Base-by-base conservation (phyloP, 2,329 filamentous ascomycete species). In the Lasiodiplodia theobromae region DNA sequence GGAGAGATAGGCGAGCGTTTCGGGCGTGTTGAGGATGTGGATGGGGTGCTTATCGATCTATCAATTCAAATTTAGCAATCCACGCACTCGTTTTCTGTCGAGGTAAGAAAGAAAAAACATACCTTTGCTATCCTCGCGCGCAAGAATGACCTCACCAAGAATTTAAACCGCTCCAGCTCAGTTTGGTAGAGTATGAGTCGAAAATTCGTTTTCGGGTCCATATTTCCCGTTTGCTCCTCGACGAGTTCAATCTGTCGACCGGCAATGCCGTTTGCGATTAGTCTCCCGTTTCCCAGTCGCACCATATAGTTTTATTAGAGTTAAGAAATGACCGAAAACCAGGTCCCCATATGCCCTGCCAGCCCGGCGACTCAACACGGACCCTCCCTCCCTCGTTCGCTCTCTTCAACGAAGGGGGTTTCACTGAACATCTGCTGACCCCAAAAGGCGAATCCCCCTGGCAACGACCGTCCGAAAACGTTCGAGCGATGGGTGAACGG, bases 121-220 rank as follows among this genome's bases (percentile, higher is more conserved):
- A 93, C 92, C 87, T 99, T 98, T 66, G 92, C 89, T 68, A 98
- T 89, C n/a, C 96, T 87, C 11, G 92, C 90, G 66, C 96, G 87
- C 68, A 99, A 81, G 72, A 95, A 91, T 72, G 92, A 91, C 70
- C 96, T 87, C 21, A 98, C 87, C 25, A 99, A 86, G 76, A 94
- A 99, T 82, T 97, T 97, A 81, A 92, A 96, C 56, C 96, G 87
- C 79, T 97, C 94, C 67, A 99, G 87, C 82, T 99, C 96, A 7
- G 96, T 98, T 83, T 99, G 96, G 67, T 97, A 90, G 71, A 99
- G 91, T 60, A 97, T 97, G 76, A 98, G 89, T 70, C 89, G 89
- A 79, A 99, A 97, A 78, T 97, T 98, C 71, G 92, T 91, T 79
- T 92, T 94, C 57, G 94, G 92, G 75, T 97, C 94, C 88, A 94